These are phyloP conservation scores for Pseudogymnoascus sp. DNA, from an alignment of 2,329 filamentous ascomycete species.

Conservation along the genomic window DNA sequence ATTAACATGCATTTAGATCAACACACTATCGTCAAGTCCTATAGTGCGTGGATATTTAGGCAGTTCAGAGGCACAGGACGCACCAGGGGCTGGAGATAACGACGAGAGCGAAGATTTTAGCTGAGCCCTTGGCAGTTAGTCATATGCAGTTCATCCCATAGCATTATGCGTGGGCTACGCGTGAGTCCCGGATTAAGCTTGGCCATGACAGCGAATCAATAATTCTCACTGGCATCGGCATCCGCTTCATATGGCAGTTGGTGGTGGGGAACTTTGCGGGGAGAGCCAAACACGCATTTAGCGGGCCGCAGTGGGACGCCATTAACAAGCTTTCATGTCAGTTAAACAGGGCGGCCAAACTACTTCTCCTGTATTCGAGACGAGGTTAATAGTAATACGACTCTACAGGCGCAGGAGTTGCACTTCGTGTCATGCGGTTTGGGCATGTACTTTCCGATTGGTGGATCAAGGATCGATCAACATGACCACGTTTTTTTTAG, in stretches of 20 bases:
- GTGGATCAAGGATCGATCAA: background rate
- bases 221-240: background rate
- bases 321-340: background rate
- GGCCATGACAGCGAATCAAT: background rate
- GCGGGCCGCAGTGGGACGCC: background rate
- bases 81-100: background rate
- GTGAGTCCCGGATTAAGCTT: background rate
- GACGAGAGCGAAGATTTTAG: background rate
- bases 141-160: background rate
- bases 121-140: background rate
- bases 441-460: background rate
- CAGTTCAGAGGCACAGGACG: background rate
- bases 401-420: background rate
- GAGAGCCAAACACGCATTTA: background rate
- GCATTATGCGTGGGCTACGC: background rate
- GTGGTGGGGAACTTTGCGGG: background rate
- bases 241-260: conserved; percentile 6
- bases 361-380: background rate
- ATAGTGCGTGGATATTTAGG: conserved; percentile 7
- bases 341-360: background rate
- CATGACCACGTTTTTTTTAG: background rate
- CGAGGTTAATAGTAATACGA: background rate
- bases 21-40: background rate
- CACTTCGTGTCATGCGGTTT: background rate
- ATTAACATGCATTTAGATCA: conserved; percentile 7